Base-by-base conservation (phyloP, 2,329 filamentous ascomycete genomes). In the Alternaria rosae region DNA sequence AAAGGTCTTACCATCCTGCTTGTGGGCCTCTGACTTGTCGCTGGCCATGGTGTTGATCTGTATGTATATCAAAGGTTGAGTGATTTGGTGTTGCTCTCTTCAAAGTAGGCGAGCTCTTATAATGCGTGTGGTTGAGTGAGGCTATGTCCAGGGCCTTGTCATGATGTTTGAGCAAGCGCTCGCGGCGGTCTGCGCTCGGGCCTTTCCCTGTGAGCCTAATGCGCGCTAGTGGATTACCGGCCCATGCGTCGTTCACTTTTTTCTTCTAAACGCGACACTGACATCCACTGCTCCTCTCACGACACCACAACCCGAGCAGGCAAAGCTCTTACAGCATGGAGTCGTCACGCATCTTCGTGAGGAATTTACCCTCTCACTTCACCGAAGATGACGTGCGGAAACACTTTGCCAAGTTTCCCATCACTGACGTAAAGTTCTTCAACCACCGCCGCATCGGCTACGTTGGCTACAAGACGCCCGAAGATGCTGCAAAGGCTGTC, bases 351-450 rank as follows among this genome's bases (percentile, higher is more conserved):
- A 86, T 90, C 43, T 90, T 90, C 73, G 84, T 90, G 64, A 85
- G 86, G 71, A 87, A 94, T 64, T 85, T 99, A 61, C 95, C 95
- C 48, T 93, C 93, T 32, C 92, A 88, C 57, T 91, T 97, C 73
- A 90, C 89, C 12, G 93, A 96, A 81, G 89, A 90, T 55, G 92
- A 96, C 69, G 91, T 98, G 77, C 89, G 89, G 77, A 93, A 92
- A 77, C 94, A 98, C 82, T 99, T 99, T 80, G 88, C 91, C 62
- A 86, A 88, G 71, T 90, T 90, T 65, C 84, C 91, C 66, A 88
- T 97, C 76, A 98, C 94, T 55, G 95, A 99, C 82, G 88, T 93
- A 73, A 97, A 97, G 85, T 87, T 97, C 77, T 92, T 98, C 76
- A 88, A 92, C 6, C 89, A 93, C 75, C 89, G 95, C 73, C 88